Evolutionary conservation across 2,329 filamentous ascomycete genomes (phyloP).

Genomic region (Colletotrichum endophyticum): DNA sequence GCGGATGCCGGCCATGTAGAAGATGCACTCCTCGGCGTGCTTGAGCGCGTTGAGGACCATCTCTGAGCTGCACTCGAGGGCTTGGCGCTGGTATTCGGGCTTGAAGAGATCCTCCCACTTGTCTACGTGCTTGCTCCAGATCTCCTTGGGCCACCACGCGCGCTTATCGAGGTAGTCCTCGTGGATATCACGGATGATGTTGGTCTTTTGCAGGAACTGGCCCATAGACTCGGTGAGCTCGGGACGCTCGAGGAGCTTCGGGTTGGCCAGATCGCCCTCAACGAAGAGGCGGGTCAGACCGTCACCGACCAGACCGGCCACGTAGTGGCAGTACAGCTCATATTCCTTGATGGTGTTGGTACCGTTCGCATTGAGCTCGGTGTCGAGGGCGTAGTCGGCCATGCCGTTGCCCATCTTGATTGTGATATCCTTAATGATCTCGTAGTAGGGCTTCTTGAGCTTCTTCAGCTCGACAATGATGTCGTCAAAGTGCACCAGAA

Average conservation of each 20-base stretch:
- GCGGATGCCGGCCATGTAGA: constrained; percentile 92
- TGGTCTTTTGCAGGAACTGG: constrained; percentile 96
- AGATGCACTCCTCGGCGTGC: constrained; percentile 92
- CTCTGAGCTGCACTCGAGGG: constrained; percentile 85
- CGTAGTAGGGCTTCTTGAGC: constrained; percentile 82
- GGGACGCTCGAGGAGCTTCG: constrained; percentile 77
- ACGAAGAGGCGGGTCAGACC: constrained; percentile 91
- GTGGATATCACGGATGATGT: constrained; percentile 94
- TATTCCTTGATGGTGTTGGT: constrained; percentile 88
- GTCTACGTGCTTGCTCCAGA: constrained; percentile 95
- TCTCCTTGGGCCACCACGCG: constrained; percentile 93
- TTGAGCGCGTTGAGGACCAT: constrained; percentile 92
- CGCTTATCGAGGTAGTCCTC: constrained; percentile 89
- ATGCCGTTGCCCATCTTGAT: constrained; percentile 97
- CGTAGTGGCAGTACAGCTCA: constrained; percentile 97
- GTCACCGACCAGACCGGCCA: constrained; percentile 97
- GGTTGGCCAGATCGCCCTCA: constrained; percentile 84
- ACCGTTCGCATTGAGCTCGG: constrained; percentile 79
- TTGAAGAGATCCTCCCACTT: constrained; percentile 91
- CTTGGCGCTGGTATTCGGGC: constrained; percentile 76
- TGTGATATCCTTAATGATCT: constrained; percentile 91
- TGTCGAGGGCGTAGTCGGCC: constrained; percentile 91
- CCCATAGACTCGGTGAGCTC: constrained; percentile 94
- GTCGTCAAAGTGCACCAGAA: constrained; percentile 90
- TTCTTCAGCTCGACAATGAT: constrained; percentile 87